Base-by-base conservation (phyloP, 495 filamentous ascomycete genomes). In the Penicillium subrubescens region DNA sequence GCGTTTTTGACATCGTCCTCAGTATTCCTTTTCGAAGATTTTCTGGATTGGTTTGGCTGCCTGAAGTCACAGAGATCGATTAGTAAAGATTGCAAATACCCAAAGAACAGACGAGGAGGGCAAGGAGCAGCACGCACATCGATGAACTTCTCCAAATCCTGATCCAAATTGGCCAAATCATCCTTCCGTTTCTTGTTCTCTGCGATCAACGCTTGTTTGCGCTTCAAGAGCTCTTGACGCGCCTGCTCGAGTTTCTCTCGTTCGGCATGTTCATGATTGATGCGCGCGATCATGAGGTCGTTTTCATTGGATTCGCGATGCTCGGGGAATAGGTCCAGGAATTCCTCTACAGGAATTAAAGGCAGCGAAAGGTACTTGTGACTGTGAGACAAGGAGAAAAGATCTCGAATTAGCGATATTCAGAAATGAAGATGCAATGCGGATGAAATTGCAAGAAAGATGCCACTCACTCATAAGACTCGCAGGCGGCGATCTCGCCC, bases 111-210 rank as follows among this genome's bases (percentile, higher is more conserved):
- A 61, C 29, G 23, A 15, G 14, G 19, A 29, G 14, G 29, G n/a
- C n/a, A n/a, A n/a, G n/a, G n/a, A n/a, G n/a, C n/a, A n/a, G n/a
- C n/a, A 70, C 75, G 46, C 75, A 82, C 77, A 71, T 94, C 92
- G 66, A 97, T 92, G 70, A 96, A 97, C 70, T 92, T 91, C 79
- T 97, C 93, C 66, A 97, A 79, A 73, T 96, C 90, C 77, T 90
- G 88, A 69, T 97, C 94, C 39, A 97, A 80, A 66, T 88, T 96
- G 37, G 89, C 91, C 29, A 99, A 79, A 72, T 99, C 92, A 59
- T 97, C 94, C 75, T 95, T 94, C 56, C 94, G 84, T 79, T 92
- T 96, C 81, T 97, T 96, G 70, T 97, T 97, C 70, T 97, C 94
- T 7, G 91, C 89, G 60, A 96, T 96, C 60, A 99, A 81, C 55